Conservation (phyloP, 2,329 filamentous ascomycete genomes). For the Microdochium nivale region DNA sequence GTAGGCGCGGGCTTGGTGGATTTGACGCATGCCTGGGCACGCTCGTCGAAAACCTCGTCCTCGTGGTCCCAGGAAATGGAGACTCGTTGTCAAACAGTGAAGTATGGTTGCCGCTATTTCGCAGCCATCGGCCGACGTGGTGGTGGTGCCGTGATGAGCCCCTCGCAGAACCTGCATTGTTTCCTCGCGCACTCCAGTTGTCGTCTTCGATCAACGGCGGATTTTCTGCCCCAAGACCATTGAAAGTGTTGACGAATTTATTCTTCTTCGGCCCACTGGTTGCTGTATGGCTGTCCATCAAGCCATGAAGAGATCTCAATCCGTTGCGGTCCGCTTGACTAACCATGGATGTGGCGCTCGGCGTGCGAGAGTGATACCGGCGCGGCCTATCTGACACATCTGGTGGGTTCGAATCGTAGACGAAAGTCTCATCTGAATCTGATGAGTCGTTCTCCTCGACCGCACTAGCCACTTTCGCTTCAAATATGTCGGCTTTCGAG, state of each 20-base stretch:
- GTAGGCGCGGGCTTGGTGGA: constrained; percentile 60
- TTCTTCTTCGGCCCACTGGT: constrained; percentile 68
- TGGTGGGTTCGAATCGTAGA: constrained; percentile 95
- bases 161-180: constrained; percentile 52
- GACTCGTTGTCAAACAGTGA: constrained; percentile 72
- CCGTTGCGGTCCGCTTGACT: constrained; percentile 58
- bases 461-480: constrained; percentile 90
- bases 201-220: constrained; percentile 55
- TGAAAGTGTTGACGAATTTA: constrained; percentile 83
- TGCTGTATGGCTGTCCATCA: constrained; percentile 49
- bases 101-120: constrained; percentile 58
- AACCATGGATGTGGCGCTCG: constrained; percentile 78
- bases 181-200: constrained; percentile 53
- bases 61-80: constrained; percentile 62
- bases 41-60: constrained; percentile 51
- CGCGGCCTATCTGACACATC: constrained; percentile 54
- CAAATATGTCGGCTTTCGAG: constrained; percentile 96
- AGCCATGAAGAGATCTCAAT: constrained; percentile 56
- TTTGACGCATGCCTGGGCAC: constrained; percentile 53
- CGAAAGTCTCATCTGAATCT: constrained; percentile 96
- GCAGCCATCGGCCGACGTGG: constrained; percentile 63
- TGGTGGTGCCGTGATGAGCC: constrained; percentile 71
- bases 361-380: constrained; percentile 86
- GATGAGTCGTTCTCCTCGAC: constrained; percentile 95
- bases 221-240: constrained; percentile 44